Percentiles rank a stretch among this genome's conserved stretches.
phyloP scores from a whole-genome alignment of 139 green algal genomes.

The Deuterostichococcus epilithicus region DNA sequence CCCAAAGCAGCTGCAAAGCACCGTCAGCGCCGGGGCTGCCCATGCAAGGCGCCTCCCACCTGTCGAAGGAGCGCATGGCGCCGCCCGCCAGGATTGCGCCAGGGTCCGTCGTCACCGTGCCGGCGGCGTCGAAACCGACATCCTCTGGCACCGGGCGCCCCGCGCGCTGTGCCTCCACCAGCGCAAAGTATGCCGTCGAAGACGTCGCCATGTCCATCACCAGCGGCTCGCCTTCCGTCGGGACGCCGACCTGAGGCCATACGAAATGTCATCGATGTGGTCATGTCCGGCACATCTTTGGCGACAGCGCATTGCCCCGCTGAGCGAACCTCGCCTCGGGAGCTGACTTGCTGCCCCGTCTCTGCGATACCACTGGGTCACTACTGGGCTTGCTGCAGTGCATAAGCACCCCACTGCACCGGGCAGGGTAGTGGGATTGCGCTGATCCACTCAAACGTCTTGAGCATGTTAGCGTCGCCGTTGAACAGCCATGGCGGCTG shows the following conservation, averaged over 20 bases:
- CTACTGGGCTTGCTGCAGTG: too few species aligned
- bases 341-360: too few species aligned
- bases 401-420: too few species aligned
- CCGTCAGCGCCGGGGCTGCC: too few species aligned
- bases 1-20: too few species aligned
- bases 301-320: too few species aligned
- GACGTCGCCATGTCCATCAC: slow-evolving; percentile 75
- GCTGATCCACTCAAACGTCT: too few species aligned
- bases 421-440: too few species aligned
- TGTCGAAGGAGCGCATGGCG: slow-evolving; percentile 69
- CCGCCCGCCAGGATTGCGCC: slow-evolving; percentile 59
- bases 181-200: slow-evolving; percentile 29
- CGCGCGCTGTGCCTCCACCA: slow-evolving; percentile 68
- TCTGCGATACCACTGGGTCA: too few species aligned
- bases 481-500: too few species aligned
- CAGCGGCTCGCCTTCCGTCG: slow-evolving; percentile 24
- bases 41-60: slow-evolving; percentile 34
- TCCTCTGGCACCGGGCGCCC: slow-evolving; percentile 51
- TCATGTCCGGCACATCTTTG: background rate
- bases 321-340: too few species aligned
- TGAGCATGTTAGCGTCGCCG: too few species aligned
- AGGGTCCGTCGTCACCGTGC: slow-evolving; percentile 62
- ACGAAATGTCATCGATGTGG: slow-evolving; percentile 8
- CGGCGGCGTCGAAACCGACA: slow-evolving; percentile 55
- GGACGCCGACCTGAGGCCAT: slow-evolving; percentile 13